These are phyloP conservation scores for Hymenoscyphus occultus DNA, from an alignment of 2,329 filamentous ascomycete genomes.

Conservation along the genomic window DNA sequence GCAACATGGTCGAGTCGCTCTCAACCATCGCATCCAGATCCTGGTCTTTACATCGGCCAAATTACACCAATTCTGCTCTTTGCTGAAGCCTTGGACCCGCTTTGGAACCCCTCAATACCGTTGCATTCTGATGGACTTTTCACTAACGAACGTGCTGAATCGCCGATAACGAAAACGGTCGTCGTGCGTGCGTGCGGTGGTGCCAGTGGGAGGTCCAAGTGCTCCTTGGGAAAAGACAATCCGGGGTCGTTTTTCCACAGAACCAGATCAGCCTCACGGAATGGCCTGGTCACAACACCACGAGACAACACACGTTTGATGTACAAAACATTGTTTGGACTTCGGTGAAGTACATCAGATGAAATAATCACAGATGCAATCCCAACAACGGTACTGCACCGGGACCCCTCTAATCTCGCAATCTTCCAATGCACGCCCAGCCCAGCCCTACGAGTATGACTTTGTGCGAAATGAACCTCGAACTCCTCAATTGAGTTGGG, in stretches of 20 bases:
- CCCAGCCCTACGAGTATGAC: conserved; percentile 5
- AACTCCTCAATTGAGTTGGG: not conserved
- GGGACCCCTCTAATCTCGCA: conserved; percentile 8
- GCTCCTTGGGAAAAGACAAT: not conserved
- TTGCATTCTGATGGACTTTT: not conserved
- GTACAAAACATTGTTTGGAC: conserved; percentile 13
- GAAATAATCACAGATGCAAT: conserved; percentile 10
- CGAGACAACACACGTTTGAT: conserved; percentile 15
- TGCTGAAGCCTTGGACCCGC: not conserved
- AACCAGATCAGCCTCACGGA: conserved; percentile 5
- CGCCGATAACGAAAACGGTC: not conserved
- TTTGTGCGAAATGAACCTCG: not conserved
- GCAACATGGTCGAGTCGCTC: not conserved
- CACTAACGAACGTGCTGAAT: not conserved
- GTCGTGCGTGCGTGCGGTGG: not conserved
- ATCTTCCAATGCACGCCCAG: not conserved
- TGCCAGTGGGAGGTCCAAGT: conserved; percentile 6
- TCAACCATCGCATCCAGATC: not conserved
- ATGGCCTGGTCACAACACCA: not conserved
- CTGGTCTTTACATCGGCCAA: not conserved
- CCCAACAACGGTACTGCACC: not conserved
- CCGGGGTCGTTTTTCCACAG: not conserved
- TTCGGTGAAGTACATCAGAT: conserved; percentile 11
- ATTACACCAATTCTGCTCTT: not conserved
- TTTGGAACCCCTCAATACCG: conserved; percentile 2